These are phyloP conservation scores for Pseudonitzschia delicatissima DNA, from an alignment of 108 stramenopile species.

Conservation along the genomic window DNA sequence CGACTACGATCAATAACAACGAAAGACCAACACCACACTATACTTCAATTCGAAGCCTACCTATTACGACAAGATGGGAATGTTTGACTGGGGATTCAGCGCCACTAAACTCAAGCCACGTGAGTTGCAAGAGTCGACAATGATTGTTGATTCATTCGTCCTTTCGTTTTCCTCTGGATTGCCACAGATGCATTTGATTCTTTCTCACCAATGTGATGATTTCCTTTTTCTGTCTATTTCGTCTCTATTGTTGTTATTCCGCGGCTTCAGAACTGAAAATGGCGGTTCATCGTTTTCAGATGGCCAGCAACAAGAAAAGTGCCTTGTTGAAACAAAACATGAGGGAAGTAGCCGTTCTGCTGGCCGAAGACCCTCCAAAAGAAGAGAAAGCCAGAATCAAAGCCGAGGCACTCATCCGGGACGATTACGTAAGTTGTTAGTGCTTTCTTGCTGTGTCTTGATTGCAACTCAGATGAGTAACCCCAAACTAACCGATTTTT, in stretches of 20 bases:
- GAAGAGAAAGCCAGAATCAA: constrained; percentile 92
- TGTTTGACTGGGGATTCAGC: constrained; percentile 55
- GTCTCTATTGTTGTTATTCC: neutral
- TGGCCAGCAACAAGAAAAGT: constrained; percentile 85
- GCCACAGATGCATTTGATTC: neutral
- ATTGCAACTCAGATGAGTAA: too few species aligned
- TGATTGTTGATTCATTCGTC: neutral
- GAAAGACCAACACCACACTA: too few species aligned
- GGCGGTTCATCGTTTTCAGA: constrained; percentile 82
- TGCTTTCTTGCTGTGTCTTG: neutral
- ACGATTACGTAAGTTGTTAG: constrained; percentile 49
- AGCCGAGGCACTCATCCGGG: constrained; percentile 85
- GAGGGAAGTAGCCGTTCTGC: constrained; percentile 76
- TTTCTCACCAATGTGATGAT: constrained; percentile 1
- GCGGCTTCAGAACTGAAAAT: constrained; percentile 73
- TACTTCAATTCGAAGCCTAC: too few species aligned
- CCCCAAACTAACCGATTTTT: too few species aligned
- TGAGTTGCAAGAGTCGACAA: constrained; percentile 17
- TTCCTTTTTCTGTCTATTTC: neutral
- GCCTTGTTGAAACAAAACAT: constrained; percentile 81
- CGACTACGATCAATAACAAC: too few species aligned
- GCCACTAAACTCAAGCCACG: constrained; percentile 60
- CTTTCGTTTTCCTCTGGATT: constrained; percentile 13
- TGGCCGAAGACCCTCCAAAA: constrained; percentile 78
- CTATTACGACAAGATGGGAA: too few species aligned